Percentiles rank a stretch among this genome's conserved stretches.
Evolutionary conservation across 352 stramenopile genomes (phyloP).

Genomic region (Pythium apleroticum): DNA sequence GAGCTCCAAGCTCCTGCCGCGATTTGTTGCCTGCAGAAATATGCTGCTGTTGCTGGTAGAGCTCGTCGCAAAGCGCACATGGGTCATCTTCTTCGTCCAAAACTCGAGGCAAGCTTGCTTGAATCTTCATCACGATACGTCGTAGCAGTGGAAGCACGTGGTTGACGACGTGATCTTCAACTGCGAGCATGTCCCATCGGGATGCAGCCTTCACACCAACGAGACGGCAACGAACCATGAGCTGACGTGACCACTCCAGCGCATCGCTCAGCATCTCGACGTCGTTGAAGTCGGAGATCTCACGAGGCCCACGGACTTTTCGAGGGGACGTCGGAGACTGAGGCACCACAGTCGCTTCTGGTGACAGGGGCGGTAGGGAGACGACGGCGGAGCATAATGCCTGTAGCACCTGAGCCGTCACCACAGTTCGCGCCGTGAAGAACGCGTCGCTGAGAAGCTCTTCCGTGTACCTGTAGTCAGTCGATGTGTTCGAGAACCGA

Average conservation of each 20-base stretch:
- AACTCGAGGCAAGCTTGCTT: slow-evolving; percentile 43
- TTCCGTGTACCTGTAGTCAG: slow-evolving; percentile 34
- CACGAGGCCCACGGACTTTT: background rate
- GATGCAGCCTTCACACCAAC: background rate
- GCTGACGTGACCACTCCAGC: slow-evolving; percentile 45
- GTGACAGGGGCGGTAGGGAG: background rate
- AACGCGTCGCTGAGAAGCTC: slow-evolving; percentile 55
- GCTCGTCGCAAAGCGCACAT: slow-evolving; percentile 68
- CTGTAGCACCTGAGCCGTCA: slow-evolving; percentile 64
- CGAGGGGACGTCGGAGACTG: background rate
- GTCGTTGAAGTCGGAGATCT: slow-evolving; percentile 37
- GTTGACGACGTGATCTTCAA: slow-evolving; percentile 47
- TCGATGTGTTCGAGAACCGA: slow-evolving; percentile 11
- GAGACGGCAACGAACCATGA: slow-evolving; percentile 50
- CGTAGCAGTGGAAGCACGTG: slow-evolving; percentile 59
- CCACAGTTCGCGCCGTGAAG: slow-evolving; percentile 52
- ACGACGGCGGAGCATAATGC: slow-evolving; percentile 32
- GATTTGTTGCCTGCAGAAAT: background rate
- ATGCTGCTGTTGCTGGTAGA: slow-evolving; percentile 28
- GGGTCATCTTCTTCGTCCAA: slow-evolving; percentile 14
- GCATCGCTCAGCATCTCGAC: slow-evolving; percentile 65
- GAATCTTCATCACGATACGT: slow-evolving; percentile 60
- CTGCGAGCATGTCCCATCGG: slow-evolving; percentile 21
- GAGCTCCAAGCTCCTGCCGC: slow-evolving; percentile 35
- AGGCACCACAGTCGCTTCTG: background rate